Conservation (phyloP, 306 rosid species). For the Prunus fruticosa region DNA sequence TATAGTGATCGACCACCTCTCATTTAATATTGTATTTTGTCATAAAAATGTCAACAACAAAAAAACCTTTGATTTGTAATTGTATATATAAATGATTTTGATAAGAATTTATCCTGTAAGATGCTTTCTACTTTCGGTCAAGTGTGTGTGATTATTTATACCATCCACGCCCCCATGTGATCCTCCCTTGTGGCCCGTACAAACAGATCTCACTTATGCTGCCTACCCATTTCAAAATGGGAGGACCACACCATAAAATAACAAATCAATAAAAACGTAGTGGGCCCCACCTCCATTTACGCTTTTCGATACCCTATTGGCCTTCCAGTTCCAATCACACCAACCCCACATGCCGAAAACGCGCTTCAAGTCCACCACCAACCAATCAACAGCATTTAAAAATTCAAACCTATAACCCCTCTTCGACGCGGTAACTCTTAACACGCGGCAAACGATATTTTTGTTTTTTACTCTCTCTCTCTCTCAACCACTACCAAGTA, state of each 20-base stretch:
- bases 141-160: neutral
- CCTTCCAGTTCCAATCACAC: neutral
- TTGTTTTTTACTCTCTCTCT: neutral
- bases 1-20: no score
- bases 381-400: neutral
- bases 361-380: neutral
- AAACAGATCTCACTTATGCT: neutral
- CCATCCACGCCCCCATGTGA: neutral
- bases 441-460: neutral
- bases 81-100: no score
- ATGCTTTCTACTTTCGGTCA: neutral
- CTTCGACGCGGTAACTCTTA: no score
- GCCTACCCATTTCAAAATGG: neutral
- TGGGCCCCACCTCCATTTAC: neutral
- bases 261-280: neutral
- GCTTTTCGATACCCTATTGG: neutral
- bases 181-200: neutral
- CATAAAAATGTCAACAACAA: no score
- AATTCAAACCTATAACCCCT: no score
- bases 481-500: neutral
- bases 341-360: neutral
- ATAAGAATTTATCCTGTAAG: no score
- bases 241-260: neutral
- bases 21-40: no score
- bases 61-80: no score